Percentiles rank a stretch among this genome's conserved stretches.
Evolutionary conservation across 495 filamentous ascomycete genomes (phyloP).

Genomic region (Trichoderma reesei): DNA sequence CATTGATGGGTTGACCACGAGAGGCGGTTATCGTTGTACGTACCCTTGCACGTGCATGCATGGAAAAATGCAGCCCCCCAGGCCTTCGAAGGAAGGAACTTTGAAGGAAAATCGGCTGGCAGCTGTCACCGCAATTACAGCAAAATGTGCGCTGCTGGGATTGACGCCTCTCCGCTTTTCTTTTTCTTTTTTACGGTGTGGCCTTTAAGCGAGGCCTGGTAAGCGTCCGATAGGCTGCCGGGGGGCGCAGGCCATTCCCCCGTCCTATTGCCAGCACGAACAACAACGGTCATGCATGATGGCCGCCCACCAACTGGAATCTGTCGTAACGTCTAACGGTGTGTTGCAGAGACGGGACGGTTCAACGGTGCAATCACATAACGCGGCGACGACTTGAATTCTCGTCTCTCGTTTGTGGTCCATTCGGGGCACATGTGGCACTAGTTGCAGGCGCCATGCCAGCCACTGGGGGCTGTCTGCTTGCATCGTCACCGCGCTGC

Average conservation of each 20-base stretch:
- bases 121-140: slow-evolving; percentile 4
- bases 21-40: background rate
- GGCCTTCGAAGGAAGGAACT: background rate
- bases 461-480: background rate
- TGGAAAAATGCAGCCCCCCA: background rate
- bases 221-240: slow-evolving; percentile 3
- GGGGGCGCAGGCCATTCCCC: background rate
- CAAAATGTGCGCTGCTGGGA: background rate
- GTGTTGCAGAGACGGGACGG: background rate
- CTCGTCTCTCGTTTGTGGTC: background rate
- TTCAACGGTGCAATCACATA: background rate
- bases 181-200: slow-evolving; percentile 1
- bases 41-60: background rate
- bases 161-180: background rate
- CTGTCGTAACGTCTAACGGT: slow-evolving; percentile 2
- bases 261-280: slow-evolving; percentile 5
- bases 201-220: background rate
- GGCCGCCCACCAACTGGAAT: too few relatives aligned
- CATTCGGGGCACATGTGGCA: background rate
- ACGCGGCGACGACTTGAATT: too few relatives aligned
- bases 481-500: background rate
- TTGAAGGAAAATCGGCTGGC: too few relatives aligned
- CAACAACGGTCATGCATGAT: background rate
- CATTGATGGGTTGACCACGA: too few relatives aligned
- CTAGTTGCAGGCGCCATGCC: background rate